Evolutionary conservation across 2,329 filamentous ascomycete genomes (phyloP).

Genomic region (Alternaria postmessia): DNA sequence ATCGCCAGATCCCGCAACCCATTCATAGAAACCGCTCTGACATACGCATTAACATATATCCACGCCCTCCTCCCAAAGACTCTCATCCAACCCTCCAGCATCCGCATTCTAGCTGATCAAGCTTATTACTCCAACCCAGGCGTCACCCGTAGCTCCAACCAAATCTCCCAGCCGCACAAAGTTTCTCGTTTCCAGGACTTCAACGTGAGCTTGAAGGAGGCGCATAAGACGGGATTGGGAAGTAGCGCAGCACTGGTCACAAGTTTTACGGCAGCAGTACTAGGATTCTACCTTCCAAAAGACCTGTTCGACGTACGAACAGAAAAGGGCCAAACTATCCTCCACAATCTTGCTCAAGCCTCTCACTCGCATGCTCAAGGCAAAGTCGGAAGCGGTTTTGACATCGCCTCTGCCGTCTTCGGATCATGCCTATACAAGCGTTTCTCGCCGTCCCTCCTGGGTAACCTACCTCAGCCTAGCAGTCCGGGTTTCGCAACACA

Average conservation of each 20-base stretch:
- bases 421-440: constrained; percentile 89
- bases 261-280: constrained; percentile 77
- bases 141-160: constrained; percentile 17
- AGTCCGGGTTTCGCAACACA: constrained; percentile 70
- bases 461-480: constrained; percentile 71
- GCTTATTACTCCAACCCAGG: constrained; percentile 83
- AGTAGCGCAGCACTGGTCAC: constrained; percentile 95
- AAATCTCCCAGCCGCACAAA: constrained; percentile 10
- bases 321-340: constrained; percentile 63
- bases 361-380: constrained; percentile 96
- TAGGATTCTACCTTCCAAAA: constrained; percentile 75
- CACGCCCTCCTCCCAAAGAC: constrained; percentile 57
- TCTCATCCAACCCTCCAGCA: constrained; percentile 71
- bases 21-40: constrained; percentile 91
- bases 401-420: constrained; percentile 91
- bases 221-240: constrained; percentile 95
- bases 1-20: constrained; percentile 68
- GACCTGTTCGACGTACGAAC: constrained; percentile 65
- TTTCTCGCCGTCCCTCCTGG: constrained; percentile 84
- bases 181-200: constrained; percentile 76
- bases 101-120: constrained; percentile 92
- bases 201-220: constrained; percentile 74
- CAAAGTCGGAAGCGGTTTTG: constrained; percentile 95
- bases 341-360: constrained; percentile 94
- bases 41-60: constrained; percentile 87